Conservation (phyloP, 306 rosid species). For the cucumber (Cucumis sativus) region DNA sequence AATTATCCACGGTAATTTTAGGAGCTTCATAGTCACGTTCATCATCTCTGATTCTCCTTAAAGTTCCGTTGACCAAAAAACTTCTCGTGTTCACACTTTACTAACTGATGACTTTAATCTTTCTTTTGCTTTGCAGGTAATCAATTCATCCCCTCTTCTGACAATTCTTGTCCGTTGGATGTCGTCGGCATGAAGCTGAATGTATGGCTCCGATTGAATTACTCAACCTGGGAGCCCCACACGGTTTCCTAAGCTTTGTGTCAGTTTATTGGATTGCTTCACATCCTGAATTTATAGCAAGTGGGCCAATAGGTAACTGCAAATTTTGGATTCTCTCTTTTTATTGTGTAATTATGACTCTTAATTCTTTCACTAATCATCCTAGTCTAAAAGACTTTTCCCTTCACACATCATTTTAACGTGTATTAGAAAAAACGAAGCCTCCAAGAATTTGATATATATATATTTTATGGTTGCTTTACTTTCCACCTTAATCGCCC, state of each 20-base stretch:
- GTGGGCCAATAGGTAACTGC: neutral
- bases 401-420: neutral
- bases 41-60: neutral
- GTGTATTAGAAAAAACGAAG: neutral
- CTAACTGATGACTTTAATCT: neutral
- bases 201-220: neutral
- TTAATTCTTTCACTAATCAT: neutral
- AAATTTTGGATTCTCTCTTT: neutral
- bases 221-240: conserved; percentile 6
- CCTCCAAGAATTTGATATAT: neutral
- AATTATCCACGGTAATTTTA: neutral
- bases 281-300: neutral
- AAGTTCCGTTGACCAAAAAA: neutral
- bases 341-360: neutral
- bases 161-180: neutral
- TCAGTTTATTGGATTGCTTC: neutral
- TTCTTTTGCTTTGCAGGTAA: neutral
- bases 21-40: neutral
- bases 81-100: neutral
- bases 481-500: neutral
- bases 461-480: neutral
- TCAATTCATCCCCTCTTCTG: neutral
- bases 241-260: neutral
- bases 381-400: neutral
- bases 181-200: neutral